Evolutionary conservation across 805 yeast species (phyloP).

Genomic region (Tetrapisispora namnaoensis): DNA sequence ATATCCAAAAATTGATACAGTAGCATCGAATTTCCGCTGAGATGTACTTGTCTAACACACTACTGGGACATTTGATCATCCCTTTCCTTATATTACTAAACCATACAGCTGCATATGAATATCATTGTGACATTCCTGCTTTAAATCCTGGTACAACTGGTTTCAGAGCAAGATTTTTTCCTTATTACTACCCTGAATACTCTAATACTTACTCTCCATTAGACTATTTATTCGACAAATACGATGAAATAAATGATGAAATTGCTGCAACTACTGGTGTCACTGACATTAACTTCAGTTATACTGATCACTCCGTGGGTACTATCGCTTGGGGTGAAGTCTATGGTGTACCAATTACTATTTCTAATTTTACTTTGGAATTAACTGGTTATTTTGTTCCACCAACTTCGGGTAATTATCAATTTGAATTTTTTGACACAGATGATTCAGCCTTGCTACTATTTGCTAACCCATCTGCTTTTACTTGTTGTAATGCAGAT

Average conservation of each 20-base stretch:
- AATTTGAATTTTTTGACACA: constrained; percentile 13
- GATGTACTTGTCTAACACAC: background rate
- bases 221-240: background rate
- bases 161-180: constrained; percentile 4
- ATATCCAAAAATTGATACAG: background rate
- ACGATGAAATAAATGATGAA: background rate
- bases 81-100: background rate
- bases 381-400: constrained; percentile 25
- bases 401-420: constrained; percentile 25
- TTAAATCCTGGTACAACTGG: background rate
- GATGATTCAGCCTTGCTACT: constrained; percentile 29
- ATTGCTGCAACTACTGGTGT: background rate
- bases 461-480: constrained; percentile 27
- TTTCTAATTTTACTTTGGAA: constrained; percentile 19
- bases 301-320: background rate
- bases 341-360: constrained; percentile 11
- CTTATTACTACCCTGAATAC: constrained; percentile 1
- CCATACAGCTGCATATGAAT: background rate
- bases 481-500: constrained; percentile 26
- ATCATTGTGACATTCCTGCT: constrained; percentile 2
- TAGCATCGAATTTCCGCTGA: background rate
- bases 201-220: background rate
- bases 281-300: constrained; percentile 1
- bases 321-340: constrained; percentile 1
- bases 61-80: background rate